Conservation (phyloP, 768 basidiomycete genomes). For the Lentinula guzmanii region DNA sequence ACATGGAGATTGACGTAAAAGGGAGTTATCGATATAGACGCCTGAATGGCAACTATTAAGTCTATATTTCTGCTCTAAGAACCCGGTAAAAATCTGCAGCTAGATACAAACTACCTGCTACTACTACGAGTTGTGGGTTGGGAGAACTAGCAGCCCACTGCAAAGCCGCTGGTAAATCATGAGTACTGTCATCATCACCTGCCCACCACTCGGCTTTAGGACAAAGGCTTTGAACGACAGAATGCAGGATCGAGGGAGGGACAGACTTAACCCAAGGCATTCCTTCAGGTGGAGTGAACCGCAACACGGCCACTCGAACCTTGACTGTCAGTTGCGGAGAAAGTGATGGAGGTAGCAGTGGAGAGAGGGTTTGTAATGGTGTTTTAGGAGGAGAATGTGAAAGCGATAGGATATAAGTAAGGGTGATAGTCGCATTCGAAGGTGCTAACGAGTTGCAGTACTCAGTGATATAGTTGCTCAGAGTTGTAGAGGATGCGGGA, state of each 20-base stretch:
- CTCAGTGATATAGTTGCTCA: conserved; percentile 58
- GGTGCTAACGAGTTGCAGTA: conserved; percentile 13
- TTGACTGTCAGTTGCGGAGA: conserved; percentile 23
- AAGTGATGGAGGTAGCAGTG: conserved; percentile 47
- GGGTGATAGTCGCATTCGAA: conserved; percentile 21
- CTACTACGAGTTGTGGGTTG: conserved; percentile 47
- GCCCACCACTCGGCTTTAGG: conserved; percentile 44
- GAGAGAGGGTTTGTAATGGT: conserved; percentile 61
- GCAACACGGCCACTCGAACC: conserved; percentile 45
- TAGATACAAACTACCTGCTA: conserved; percentile 92
- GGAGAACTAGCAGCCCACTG: conserved; percentile 42
- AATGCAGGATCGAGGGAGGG: conserved; percentile 40
- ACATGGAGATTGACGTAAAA: background rate
- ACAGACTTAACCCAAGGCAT: conserved; percentile 93
- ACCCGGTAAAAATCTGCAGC: conserved; percentile 89
- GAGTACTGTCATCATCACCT: conserved; percentile 24
- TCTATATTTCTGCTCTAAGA: conserved; percentile 11
- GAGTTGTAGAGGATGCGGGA: conserved; percentile 61
- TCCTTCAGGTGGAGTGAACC: conserved; percentile 72
- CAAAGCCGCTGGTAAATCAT: conserved; percentile 27
- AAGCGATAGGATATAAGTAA: conserved; percentile 74
- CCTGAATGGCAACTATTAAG: background rate
- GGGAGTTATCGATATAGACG: background rate
- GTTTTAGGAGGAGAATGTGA: conserved; percentile 88
- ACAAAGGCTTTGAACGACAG: conserved; percentile 35